A percentile compares a stretch with the other conserved stretches of the same genome.
phyloP scores from a whole-genome alignment of 139 green algal genomes.

The Parachlorella kessleri region DNA sequence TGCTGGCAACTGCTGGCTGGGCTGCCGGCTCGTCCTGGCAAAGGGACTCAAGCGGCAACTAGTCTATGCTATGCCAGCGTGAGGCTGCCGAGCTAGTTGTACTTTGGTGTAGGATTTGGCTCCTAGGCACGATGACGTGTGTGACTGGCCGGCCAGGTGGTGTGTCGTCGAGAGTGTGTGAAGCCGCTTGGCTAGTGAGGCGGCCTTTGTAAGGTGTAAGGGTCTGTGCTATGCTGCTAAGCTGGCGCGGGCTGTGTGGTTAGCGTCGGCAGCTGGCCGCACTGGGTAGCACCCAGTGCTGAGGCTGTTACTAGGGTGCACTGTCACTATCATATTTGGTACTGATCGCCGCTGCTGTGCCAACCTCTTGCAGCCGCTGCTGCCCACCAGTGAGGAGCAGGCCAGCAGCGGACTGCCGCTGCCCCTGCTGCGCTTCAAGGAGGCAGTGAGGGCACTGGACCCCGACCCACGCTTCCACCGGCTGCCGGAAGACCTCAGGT shows the following conservation, averaged over 20 bases:
- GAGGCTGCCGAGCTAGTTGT: too few relatives aligned
- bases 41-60: too few relatives aligned
- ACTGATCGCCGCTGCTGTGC: too few relatives aligned
- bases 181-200: background rate
- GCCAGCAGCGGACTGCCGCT: conserved; percentile 7
- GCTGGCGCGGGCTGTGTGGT: background rate
- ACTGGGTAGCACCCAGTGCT: background rate
- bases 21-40: too few relatives aligned
- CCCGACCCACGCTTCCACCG: conserved; percentile 26
- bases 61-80: too few relatives aligned
- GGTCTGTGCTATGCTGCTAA: background rate
- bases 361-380: conserved; percentile 26
- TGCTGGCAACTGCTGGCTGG: too few relatives aligned
- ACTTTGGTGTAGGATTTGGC: too few relatives aligned
- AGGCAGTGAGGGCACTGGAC: conserved; percentile 30
- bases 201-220: background rate
- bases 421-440: conserved; percentile 24
- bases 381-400: conserved; percentile 11
- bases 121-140: too few relatives aligned
- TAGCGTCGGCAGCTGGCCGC: background rate
- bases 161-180: too few relatives aligned
- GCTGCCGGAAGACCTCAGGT: conserved; percentile 23
- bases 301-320: too few relatives aligned
- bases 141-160: too few relatives aligned
- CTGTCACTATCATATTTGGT: too few relatives aligned